Percentiles rank a stretch among this genome's conserved stretches.
Evolutionary conservation across 441 rosid species (phyloP).

Genomic region (Erysimum pusillum): DNA sequence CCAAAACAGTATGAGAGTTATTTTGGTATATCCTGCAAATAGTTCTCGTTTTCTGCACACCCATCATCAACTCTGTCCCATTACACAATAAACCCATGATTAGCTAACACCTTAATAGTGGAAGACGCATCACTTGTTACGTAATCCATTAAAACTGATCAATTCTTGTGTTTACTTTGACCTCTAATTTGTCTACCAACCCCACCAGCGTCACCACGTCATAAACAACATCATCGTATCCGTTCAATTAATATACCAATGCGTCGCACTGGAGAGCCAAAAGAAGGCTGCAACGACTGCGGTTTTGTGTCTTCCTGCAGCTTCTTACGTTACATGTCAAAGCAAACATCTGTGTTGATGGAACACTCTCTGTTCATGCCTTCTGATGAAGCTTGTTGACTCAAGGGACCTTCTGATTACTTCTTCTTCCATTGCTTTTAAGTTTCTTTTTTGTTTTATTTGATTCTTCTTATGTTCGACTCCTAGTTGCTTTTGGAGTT

Average conservation of each 20-base stretch:
- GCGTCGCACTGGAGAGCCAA: too few species aligned
- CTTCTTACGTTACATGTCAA: too few species aligned
- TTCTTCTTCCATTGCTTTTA: neutral
- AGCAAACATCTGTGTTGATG: neutral
- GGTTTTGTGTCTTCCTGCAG: too few species aligned
- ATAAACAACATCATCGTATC: neutral
- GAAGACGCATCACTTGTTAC: neutral
- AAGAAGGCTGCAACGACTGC: too few species aligned
- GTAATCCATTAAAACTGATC: neutral
- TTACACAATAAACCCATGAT: neutral
- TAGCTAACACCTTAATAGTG: neutral
- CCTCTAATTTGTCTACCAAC: neutral
- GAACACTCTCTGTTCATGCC: neutral
- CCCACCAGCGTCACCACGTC: neutral
- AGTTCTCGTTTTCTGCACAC: neutral
- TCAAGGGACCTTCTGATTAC: neutral
- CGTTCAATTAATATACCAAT: too few species aligned
- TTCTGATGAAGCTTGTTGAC: conserved; percentile 1
- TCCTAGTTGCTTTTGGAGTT: neutral
- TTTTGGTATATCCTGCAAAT: neutral
- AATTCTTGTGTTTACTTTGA: conserved; percentile 1
- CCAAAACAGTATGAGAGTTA: neutral
- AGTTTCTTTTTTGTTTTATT: neutral
- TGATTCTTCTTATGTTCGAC: neutral
- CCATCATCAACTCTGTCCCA: neutral